Percentiles rank a stretch among this genome's conserved stretches.
These are phyloP conservation scores for Trypanosoma theileri DNA, from an alignment of 208 protist species.

Conservation along the genomic window DNA sequence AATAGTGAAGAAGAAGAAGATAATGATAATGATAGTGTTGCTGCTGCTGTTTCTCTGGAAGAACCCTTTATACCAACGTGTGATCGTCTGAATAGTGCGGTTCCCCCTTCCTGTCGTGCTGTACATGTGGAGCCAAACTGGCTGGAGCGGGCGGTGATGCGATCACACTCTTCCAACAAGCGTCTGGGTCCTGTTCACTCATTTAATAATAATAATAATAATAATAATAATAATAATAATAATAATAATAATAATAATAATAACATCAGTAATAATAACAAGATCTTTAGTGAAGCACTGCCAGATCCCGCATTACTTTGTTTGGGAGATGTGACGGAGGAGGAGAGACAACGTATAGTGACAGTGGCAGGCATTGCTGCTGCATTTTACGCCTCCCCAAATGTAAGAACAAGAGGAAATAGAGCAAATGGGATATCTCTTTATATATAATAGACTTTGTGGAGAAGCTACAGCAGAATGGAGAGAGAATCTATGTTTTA, in stretches of 20 bases:
- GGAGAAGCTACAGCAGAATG: too few relatives aligned
- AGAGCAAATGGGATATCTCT: neutral
- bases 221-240: neutral
- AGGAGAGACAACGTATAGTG: neutral
- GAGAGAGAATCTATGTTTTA: too few relatives aligned
- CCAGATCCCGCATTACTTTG: conserved; percentile 10
- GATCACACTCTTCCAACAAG: neutral
- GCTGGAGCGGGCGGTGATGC: conserved; percentile 28
- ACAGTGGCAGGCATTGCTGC: conserved; percentile 20
- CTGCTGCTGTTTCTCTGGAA: neutral
- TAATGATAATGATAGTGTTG: neutral
- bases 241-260: neutral
- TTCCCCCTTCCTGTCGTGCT: conserved; percentile 22
- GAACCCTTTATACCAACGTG: conserved; percentile 6
- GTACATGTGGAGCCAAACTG: conserved; percentile 28
- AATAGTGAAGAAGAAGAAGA: neutral
- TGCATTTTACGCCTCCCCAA: conserved; percentile 14
- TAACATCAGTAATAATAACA: neutral
- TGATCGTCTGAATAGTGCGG: neutral
- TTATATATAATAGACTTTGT: neutral
- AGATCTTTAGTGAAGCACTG: neutral
- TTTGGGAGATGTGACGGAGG: neutral
- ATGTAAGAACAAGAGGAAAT: neutral
- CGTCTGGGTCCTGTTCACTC: too few relatives aligned
- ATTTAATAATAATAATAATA: conserved; percentile 1